Evolutionary conservation across 257 asterid species (phyloP).

Genomic region (Solanum appendiculatum): DNA sequence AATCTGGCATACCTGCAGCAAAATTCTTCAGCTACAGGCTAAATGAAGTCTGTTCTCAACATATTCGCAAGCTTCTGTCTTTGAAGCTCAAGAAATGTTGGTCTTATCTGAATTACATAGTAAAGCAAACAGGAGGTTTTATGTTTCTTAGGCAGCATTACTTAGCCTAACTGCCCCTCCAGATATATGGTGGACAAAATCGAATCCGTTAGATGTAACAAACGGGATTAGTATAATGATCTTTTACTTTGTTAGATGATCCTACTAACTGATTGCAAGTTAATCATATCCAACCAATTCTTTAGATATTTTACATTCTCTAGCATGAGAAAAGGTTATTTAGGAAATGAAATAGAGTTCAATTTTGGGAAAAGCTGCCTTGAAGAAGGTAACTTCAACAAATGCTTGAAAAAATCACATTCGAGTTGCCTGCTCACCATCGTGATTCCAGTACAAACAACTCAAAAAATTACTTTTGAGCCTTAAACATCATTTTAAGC

Average conservation of each 20-base stretch:
- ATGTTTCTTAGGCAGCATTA: background rate
- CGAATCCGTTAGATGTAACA: background rate
- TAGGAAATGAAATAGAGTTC: background rate
- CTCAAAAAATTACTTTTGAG: background rate
- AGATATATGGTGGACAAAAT: background rate
- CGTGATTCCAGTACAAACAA: background rate
- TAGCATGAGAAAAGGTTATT: background rate
- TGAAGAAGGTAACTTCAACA: background rate
- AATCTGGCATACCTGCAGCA: slow-evolving; percentile 42
- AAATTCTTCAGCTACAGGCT: slow-evolving; percentile 5
- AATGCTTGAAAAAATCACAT: background rate
- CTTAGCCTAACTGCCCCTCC: background rate
- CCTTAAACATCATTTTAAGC: background rate
- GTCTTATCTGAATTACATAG: background rate
- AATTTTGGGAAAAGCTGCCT: background rate
- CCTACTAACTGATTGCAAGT: background rate
- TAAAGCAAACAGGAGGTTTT: background rate
- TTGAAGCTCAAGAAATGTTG: background rate
- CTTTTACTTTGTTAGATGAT: background rate
- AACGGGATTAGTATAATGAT: background rate
- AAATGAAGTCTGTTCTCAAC: slow-evolving; percentile 8
- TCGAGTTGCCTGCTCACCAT: background rate
- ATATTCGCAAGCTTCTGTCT: background rate
- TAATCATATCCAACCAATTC: background rate
- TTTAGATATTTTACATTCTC: background rate